phyloP scores from a whole-genome alignment of 2,329 filamentous ascomycete genomes.

The Alternaria solani region DNA sequence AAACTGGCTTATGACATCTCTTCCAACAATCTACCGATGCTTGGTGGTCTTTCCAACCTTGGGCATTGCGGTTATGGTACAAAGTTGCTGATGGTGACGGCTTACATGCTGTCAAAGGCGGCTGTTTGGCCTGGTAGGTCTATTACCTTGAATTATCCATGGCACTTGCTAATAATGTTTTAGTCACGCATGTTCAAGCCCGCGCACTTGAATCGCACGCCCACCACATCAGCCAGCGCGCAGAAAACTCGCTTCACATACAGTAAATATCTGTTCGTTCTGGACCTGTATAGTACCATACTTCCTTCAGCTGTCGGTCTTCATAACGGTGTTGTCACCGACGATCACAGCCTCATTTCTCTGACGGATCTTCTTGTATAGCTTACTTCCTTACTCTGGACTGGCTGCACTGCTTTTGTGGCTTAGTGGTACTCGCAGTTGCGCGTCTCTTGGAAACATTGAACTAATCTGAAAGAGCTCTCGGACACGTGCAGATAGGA shows the following conservation, averaged over 20 bases:
- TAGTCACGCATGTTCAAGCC: slow-evolving; percentile 74
- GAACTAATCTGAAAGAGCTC: neutral
- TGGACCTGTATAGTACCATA: slow-evolving; percentile 29
- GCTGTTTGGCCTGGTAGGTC: slow-evolving; percentile 89
- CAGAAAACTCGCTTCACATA: slow-evolving; percentile 56
- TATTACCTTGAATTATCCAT: neutral
- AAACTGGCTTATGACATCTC: slow-evolving; percentile 72
- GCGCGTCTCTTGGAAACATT: neutral
- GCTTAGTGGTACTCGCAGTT: neutral
- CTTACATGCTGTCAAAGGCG: slow-evolving; percentile 86
- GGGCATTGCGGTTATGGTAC: slow-evolving; percentile 77
- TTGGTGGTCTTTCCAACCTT: slow-evolving; percentile 64
- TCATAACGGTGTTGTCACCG: neutral
- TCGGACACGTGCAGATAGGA: neutral
- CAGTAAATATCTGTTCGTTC: slow-evolving; percentile 36
- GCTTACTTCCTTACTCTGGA: slow-evolving; percentile 7
- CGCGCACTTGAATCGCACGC: slow-evolving; percentile 71
- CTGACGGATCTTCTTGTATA: slow-evolving; percentile 8
- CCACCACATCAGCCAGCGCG: slow-evolving; percentile 68
- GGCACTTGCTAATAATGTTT: slow-evolving; percentile 33
- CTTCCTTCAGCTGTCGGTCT: neutral
- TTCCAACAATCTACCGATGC: slow-evolving; percentile 58
- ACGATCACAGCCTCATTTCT: neutral
- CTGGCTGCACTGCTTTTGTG: neutral
- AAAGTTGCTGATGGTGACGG: slow-evolving; percentile 83